These are phyloP conservation scores for Saturnispora zaruensis DNA, from an alignment of 805 yeast species.

Conservation along the genomic window DNA sequence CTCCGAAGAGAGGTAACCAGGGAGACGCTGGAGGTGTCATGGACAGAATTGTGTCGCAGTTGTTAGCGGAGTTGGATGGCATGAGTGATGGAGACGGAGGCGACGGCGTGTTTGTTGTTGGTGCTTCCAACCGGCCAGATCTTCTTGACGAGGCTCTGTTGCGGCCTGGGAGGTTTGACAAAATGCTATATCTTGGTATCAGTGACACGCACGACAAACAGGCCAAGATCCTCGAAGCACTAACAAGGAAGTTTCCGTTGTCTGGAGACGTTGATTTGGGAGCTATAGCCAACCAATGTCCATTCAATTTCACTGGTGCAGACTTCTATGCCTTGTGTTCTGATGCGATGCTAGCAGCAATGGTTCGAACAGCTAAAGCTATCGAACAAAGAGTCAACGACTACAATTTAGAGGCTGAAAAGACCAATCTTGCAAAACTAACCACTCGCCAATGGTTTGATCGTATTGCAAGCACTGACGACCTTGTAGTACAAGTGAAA, in stretches of 20 bases:
- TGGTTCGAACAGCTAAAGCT: slow-evolving; percentile 77
- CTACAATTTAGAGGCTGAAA: slow-evolving; percentile 35
- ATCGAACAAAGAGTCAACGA: slow-evolving; percentile 57
- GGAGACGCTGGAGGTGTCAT: slow-evolving; percentile 99
- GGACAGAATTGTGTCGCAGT: slow-evolving; percentile 96
- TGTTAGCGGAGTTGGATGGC: slow-evolving; percentile 91
- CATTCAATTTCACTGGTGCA: slow-evolving; percentile 94
- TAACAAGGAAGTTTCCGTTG: slow-evolving; percentile 73
- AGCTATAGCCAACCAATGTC: slow-evolving; percentile 58
- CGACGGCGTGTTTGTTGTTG: slow-evolving; percentile 93
- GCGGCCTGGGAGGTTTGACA: slow-evolving; percentile 93
- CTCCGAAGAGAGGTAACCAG: slow-evolving; percentile 96
- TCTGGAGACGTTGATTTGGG: slow-evolving; percentile 50
- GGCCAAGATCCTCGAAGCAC: slow-evolving; percentile 73
- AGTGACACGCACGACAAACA: slow-evolving; percentile 89
- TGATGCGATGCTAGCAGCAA: slow-evolving; percentile 92
- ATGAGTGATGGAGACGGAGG: slow-evolving; percentile 76
- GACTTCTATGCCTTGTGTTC: slow-evolving; percentile 95
- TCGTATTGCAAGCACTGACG: slow-evolving; percentile 58
- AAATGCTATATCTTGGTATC: slow-evolving; percentile 87
- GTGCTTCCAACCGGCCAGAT: slow-evolving; percentile 98
- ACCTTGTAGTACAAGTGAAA: slow-evolving; percentile 58
- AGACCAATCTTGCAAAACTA: slow-evolving; percentile 27
- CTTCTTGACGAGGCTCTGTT: slow-evolving; percentile 86
- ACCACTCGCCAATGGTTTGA: slow-evolving; percentile 89